Conservation (phyloP, 805 yeast species). For the Millerago galiae region DNA sequence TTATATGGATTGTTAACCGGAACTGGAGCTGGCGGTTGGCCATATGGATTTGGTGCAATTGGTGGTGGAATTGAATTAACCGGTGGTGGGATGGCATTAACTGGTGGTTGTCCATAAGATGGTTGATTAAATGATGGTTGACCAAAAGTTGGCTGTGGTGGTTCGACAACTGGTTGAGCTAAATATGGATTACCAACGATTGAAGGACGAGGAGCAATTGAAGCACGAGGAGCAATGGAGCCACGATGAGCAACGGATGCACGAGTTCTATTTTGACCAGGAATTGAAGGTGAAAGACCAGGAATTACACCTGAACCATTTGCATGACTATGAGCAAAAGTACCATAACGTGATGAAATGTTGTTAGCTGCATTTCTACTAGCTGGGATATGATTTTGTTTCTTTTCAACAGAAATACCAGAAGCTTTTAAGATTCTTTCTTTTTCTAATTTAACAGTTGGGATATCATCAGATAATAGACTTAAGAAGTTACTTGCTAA, state of each 20-base stretch:
- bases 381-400: slow-evolving; percentile 8
- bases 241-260: neutral
- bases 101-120: neutral
- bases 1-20: slow-evolving; percentile 15
- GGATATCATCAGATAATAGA: slow-evolving; percentile 67
- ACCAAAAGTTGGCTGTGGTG: slow-evolving; percentile 2
- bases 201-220: slow-evolving; percentile 3
- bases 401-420: slow-evolving; percentile 24
- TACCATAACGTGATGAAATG: slow-evolving; percentile 17
- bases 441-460: slow-evolving; percentile 65
- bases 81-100: neutral
- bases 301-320: neutral
- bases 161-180: slow-evolving; percentile 1
- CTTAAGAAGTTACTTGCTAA: slow-evolving; percentile 67
- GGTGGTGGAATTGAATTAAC: neutral
- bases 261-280: neutral
- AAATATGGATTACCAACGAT: slow-evolving; percentile 6
- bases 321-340: slow-evolving; percentile 7
- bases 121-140: neutral
- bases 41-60: slow-evolving; percentile 13
- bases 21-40: slow-evolving; percentile 5
- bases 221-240: slow-evolving; percentile 1
- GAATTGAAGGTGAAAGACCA: neutral
- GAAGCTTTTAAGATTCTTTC: slow-evolving; percentile 73
- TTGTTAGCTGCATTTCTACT: slow-evolving; percentile 5